Evolutionary conservation across 352 stramenopile genomes (phyloP), one percentile per base, ranked within the genome.

Genomic region (Pythium brassicae): DNA sequence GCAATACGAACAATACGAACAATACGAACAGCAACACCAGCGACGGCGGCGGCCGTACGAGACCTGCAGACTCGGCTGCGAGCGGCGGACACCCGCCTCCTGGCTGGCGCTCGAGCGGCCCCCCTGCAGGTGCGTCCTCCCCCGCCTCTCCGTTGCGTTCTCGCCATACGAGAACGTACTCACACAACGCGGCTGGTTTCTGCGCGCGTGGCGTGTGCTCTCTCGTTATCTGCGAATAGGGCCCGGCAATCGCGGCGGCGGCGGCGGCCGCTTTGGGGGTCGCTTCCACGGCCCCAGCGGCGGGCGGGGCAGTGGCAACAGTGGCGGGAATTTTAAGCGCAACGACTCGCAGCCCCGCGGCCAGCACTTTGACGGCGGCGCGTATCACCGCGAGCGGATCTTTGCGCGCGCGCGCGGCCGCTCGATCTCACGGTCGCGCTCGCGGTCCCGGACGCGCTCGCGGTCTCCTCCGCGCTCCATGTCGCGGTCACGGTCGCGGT

Each of bases 371-470:
- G 62, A 76, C 22, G 50, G 53, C 29, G 51, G 58, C n/a, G 25
- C 44, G 10, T 69, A 74, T 48, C 55, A 61, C 27, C 62, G 65
- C 44, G 63, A 76, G 14, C 69, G 76, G 17, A 63, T 66, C 7
- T 81, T 83, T 26, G 57, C 61, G 10, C 71, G 71, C 4, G 72
- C 65, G 7, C 71, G 65, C 11, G 60, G 71, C 4, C 78, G 76
- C 22, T 83, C 76, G 10, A 72, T 81, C 12, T 87, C 76, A 22
- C 74, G 77, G 11, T 89, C 77, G 8, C 70, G 63, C 0, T 86
- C 76, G 9, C 65, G 57, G 0, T 72, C 65, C 22, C 57, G 62
- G 55, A 37, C 32, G 32, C 6, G 32, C 32, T 66, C 68, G 22
- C 63, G 63, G 58, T 68, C 32, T 71, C 68, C 72, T 4, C 69